A percentile compares a stretch with the other conserved stretches of the same genome.
These are phyloP conservation scores for Pisolithus sp. DNA, from an alignment of 768 basidiomycete genomes.

Conservation along the genomic window DNA sequence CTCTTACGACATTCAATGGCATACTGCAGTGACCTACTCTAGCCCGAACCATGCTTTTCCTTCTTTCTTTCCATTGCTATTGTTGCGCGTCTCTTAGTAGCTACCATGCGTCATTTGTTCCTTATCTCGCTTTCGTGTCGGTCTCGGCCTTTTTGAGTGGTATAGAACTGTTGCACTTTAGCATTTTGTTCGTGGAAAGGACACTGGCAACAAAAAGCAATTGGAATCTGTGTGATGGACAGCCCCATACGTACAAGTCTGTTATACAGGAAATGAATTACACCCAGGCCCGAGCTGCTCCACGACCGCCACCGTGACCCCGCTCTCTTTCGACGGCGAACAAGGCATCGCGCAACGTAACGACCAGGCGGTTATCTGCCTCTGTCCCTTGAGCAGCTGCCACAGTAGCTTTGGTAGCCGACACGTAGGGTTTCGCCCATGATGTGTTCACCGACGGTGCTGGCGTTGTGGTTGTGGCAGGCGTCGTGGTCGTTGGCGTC, in stretches of 20 bases:
- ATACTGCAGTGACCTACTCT: too few relatives aligned
- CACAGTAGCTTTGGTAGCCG: constrained; percentile 39
- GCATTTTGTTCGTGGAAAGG: too few relatives aligned
- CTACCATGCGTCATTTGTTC: too few relatives aligned
- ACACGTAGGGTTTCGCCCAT: constrained; percentile 62
- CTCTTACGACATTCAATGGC: neutral
- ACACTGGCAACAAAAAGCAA: too few relatives aligned
- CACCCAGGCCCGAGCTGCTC: constrained; percentile 66
- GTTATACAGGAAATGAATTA: constrained; percentile 15
- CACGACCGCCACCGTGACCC: constrained; percentile 77
- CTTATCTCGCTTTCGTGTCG: too few relatives aligned
- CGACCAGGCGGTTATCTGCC: constrained; percentile 50
- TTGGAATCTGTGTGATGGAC: too few relatives aligned
- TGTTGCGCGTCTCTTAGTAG: too few relatives aligned
- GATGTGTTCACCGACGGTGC: constrained; percentile 27
- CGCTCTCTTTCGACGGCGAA: constrained; percentile 81
- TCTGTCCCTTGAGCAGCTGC: constrained; percentile 36
- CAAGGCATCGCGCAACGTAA: constrained; percentile 77
- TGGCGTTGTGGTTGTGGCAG: constrained; percentile 28
- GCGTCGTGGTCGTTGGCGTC: constrained; percentile 22
- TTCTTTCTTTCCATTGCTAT: too few relatives aligned
- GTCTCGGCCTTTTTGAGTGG: too few relatives aligned
- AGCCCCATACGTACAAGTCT: neutral
- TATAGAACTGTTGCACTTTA: too few relatives aligned
- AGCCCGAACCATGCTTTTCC: too few relatives aligned